A percentile compares a stretch with the other conserved stretches of the same genome.
These are phyloP conservation scores for Coleophoma cylindrospora DNA, from an alignment of 2,329 filamentous ascomycete species.

Conservation along the genomic window DNA sequence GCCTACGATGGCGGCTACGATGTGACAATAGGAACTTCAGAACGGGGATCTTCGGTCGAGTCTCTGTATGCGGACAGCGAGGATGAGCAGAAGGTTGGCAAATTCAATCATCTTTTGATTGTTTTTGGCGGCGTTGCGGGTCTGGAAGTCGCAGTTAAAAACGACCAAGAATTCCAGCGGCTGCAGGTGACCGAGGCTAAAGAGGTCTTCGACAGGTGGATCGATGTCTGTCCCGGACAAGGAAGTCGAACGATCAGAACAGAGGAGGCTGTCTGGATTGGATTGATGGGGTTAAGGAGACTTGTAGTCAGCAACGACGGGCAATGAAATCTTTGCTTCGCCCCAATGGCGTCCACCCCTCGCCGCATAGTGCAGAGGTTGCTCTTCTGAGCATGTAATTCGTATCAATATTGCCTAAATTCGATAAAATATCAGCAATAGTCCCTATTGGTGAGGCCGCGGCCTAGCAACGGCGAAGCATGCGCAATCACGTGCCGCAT, in stretches of 20 bases:
- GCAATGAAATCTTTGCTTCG: background rate
- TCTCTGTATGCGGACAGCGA: constrained; percentile 17
- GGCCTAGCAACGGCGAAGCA: no score
- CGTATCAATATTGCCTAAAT: no score
- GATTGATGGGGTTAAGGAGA: constrained; percentile 61
- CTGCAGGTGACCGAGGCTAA: constrained; percentile 56
- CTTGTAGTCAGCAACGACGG: constrained; percentile 33
- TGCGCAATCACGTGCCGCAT: no score
- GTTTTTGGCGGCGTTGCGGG: constrained; percentile 80
- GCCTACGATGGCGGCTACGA: constrained; percentile 76
- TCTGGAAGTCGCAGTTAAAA: constrained; percentile 67
- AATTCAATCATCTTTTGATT: constrained; percentile 68
- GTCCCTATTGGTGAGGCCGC: no score
- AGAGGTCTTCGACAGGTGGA: constrained; percentile 78
- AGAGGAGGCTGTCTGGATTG: constrained; percentile 78
- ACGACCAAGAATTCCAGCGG: constrained; percentile 49
- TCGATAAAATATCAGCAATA: no score
- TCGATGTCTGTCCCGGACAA: constrained; percentile 75
- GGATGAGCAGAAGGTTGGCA: constrained; percentile 20
- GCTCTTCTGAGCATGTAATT: background rate
- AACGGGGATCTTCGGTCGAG: constrained; percentile 51
- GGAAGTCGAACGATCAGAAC: constrained; percentile 79
- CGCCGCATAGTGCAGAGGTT: background rate
- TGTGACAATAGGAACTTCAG: constrained; percentile 76
- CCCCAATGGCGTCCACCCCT: background rate